These are phyloP conservation scores for Talaromyces sp. DNA, from an alignment of 2,329 filamentous ascomycete genomes.

Conservation along the genomic window DNA sequence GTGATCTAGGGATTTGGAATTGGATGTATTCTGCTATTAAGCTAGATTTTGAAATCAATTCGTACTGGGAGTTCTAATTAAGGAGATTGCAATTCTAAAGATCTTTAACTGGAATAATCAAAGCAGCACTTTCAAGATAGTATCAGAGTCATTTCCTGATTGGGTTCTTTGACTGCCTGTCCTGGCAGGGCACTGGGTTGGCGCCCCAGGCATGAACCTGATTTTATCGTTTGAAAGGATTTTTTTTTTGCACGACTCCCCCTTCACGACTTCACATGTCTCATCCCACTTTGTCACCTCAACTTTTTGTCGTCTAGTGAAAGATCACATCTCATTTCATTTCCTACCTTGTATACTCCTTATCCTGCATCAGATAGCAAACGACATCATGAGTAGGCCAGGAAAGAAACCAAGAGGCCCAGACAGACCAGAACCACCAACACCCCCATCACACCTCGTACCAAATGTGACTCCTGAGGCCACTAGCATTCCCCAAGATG, in stretches of 20 bases:
- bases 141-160: background rate
- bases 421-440: too few species aligned
- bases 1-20: background rate
- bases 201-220: background rate
- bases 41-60: background rate
- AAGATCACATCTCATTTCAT: background rate
- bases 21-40: background rate
- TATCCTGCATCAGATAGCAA: background rate
- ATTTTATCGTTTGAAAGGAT: background rate
- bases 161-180: background rate
- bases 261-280: background rate
- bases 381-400: background rate
- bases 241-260: background rate
- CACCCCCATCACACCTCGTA: background rate
- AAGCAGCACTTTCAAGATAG: background rate
- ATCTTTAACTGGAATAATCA: background rate
- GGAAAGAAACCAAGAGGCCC: background rate
- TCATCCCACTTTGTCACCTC: background rate
- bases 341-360: background rate
- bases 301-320: background rate
- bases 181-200: background rate
- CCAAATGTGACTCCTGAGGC: background rate
- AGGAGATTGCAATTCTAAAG: background rate
- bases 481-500: background rate
- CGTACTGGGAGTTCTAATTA: background rate